Percentiles rank a stretch among this genome's conserved stretches.
Conservation (phyloP, 495 filamentous ascomycete species). For the Sporormia fimetaria region DNA sequence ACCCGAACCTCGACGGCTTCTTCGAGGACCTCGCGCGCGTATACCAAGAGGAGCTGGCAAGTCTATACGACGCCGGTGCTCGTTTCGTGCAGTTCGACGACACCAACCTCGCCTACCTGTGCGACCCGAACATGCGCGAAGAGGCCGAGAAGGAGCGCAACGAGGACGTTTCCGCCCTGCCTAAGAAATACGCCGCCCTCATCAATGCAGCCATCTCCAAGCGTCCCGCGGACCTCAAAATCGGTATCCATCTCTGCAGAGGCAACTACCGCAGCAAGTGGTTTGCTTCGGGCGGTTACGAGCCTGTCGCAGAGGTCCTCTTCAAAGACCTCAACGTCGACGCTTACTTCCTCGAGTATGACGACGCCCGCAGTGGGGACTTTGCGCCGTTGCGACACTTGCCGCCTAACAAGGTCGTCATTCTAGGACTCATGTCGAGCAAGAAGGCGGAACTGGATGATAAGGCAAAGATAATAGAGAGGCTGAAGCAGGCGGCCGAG, state of each 20-base stretch:
- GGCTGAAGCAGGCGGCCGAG: slow-evolving; percentile 31
- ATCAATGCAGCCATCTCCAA: slow-evolving; percentile 32
- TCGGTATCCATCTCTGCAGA: slow-evolving; percentile 34
- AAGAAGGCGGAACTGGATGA: slow-evolving; percentile 32
- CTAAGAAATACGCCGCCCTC: slow-evolving; percentile 29
- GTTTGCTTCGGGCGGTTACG: slow-evolving; percentile 33
- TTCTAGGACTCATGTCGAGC: slow-evolving; percentile 31
- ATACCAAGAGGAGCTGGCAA: slow-evolving; percentile 31
- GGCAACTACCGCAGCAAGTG: slow-evolving; percentile 26
- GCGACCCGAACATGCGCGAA: slow-evolving; percentile 31
- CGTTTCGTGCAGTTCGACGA: slow-evolving; percentile 34
- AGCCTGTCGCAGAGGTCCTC: slow-evolving; percentile 32
- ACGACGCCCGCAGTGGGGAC: slow-evolving; percentile 32
- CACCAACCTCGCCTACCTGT: slow-evolving; percentile 34
- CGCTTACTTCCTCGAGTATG: slow-evolving; percentile 36
- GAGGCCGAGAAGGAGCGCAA: slow-evolving; percentile 25
- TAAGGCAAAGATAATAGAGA: slow-evolving; percentile 26
- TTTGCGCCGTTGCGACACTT: slow-evolving; percentile 32
- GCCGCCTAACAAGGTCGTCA: slow-evolving; percentile 32
- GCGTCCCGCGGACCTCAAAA: slow-evolving; percentile 31
- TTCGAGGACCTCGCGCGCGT: slow-evolving; percentile 32
- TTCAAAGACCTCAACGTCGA: slow-evolving; percentile 35
- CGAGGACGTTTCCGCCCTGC: slow-evolving; percentile 29
- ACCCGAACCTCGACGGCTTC: slow-evolving; percentile 28
- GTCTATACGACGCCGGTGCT: slow-evolving; percentile 29